Conservation (phyloP, 78 protist genomes). For the Creolimax fragrantissima region DNA sequence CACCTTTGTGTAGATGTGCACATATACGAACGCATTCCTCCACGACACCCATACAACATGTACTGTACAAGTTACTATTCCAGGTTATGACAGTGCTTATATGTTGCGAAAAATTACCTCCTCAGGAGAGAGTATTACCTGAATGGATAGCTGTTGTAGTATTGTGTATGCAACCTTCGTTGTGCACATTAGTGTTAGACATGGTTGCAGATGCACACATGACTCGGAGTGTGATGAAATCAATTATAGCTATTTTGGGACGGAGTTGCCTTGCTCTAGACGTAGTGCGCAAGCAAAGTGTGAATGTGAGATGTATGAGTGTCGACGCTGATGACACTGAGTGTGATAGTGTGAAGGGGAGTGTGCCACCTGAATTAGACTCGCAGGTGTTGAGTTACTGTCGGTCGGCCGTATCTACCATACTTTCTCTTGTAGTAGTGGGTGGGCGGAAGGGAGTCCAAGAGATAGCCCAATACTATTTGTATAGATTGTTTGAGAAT, state of each 20-base stretch:
- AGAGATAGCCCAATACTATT: not conserved
- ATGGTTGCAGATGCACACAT: no score
- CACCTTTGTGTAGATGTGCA: not conserved
- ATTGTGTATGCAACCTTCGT: not conserved
- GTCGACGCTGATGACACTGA: not conserved
- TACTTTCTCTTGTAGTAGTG: not conserved
- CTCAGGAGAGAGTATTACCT: not conserved
- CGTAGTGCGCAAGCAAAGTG: not conserved
- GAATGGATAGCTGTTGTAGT: not conserved
- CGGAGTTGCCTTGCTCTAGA: not conserved
- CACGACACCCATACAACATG: no score
- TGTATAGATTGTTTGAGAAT: not conserved
- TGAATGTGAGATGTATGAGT: not conserved
- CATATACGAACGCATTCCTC: not conserved
- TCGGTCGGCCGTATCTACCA: not conserved
- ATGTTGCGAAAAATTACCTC: not conserved
- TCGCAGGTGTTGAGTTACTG: not conserved
- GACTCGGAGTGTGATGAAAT: not conserved
- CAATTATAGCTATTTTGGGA: not conserved
- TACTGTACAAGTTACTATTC: not conserved
- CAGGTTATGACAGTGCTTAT: not conserved
- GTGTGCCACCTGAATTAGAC: not conserved
- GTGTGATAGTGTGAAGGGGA: not conserved
- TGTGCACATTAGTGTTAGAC: not conserved
- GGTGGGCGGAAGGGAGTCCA: not conserved